Percentiles rank a stretch among this genome's conserved stretches.
Evolutionary conservation across 1,284 basidiomycete species (phyloP).

Genomic region (Puccinia triticina): DNA sequence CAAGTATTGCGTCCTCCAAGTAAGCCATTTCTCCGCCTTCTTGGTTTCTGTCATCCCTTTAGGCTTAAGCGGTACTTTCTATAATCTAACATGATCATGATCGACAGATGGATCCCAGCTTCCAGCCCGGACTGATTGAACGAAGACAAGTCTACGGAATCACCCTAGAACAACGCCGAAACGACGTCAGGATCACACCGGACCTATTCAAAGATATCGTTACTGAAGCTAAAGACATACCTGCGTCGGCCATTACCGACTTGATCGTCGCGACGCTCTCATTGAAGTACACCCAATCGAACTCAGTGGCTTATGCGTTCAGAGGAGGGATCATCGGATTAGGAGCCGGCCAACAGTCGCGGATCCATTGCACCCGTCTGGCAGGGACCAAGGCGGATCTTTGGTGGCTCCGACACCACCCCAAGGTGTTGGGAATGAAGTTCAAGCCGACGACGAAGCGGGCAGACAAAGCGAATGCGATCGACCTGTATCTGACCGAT

Average conservation of each 20-base stretch:
- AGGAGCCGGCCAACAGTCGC: conserved; percentile 96
- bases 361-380: conserved; percentile 98
- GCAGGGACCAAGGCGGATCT: conserved; percentile 98
- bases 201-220: conserved; percentile 85
- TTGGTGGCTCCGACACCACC: conserved; percentile 98
- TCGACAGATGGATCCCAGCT: conserved; percentile 74
- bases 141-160: conserved; percentile 95
- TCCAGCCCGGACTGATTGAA: conserved; percentile 76
- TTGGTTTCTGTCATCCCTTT: background rate
- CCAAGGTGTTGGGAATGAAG: conserved; percentile 82
- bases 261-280: conserved; percentile 92
- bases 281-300: conserved; percentile 98
- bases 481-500: conserved; percentile 92
- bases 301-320: conserved; percentile 95
- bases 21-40: conserved; percentile 58
- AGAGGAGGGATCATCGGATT: conserved; percentile 92
- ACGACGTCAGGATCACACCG: conserved; percentile 84
- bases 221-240: conserved; percentile 81
- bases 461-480: conserved; percentile 96
- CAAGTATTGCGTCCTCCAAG: conserved; percentile 96
- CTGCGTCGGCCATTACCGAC: conserved; percentile 74
- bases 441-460: conserved; percentile 98
- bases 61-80: background rate
- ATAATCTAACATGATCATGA: background rate
- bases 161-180: conserved; percentile 85